phyloP scores from a whole-genome alignment of 2,329 filamentous ascomycete species.

The Fusarium mangiferae region DNA sequence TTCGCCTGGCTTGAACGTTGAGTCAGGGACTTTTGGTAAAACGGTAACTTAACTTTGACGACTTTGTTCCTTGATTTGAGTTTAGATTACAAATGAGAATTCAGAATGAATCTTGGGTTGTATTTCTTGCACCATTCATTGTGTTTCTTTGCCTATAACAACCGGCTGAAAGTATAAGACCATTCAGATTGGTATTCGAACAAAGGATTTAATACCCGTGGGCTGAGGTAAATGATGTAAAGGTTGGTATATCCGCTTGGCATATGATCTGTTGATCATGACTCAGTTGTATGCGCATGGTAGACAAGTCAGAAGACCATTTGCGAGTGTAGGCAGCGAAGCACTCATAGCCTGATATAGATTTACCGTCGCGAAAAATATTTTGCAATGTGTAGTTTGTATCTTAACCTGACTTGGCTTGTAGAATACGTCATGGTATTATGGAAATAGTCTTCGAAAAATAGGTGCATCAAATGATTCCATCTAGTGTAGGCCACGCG shows the following conservation, averaged over 20 bases:
- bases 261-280: not conserved
- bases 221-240: not conserved
- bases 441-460: not conserved
- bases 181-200: not conserved
- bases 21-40: not conserved
- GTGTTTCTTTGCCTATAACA: not conserved
- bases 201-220: no score
- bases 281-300: not conserved
- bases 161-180: not conserved
- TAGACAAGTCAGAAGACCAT: not conserved
- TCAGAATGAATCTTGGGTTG: not conserved
- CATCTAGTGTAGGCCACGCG: not conserved
- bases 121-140: not conserved
- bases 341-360: not conserved
- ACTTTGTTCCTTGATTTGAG: not conserved
- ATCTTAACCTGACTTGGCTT: not conserved
- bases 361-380: not conserved
- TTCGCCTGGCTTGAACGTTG: slow-evolving; percentile 6
- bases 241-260: not conserved
- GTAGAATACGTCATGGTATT: not conserved
- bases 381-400: not conserved
- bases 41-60: not conserved
- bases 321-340: not conserved
- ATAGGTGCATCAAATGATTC: not conserved
- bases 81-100: not conserved